Evolutionary conservation across 2,329 filamentous ascomycete species (phyloP), one percentile per base, ranked within the genome.

Genomic region (Epicoccum sorghinum): DNA sequence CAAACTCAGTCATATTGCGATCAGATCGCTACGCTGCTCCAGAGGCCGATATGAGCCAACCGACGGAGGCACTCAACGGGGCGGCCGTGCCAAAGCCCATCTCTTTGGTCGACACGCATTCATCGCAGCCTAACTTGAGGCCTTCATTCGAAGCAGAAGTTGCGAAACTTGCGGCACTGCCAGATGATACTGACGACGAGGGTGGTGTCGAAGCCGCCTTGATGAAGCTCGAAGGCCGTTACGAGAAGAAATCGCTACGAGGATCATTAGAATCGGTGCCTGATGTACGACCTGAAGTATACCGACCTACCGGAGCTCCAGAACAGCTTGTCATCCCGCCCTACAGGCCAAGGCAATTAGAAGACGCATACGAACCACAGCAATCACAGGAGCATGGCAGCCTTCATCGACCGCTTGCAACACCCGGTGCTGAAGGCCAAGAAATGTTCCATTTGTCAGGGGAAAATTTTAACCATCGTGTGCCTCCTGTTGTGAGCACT

Each of bases 161-260:
- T 1, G 87, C 93, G 55, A 90, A 90, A 64, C 84, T 99, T 48
- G 91, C 93, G 2, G 87, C 90, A 50, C 90, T 98, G 24, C 91
- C 93, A 0, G 93, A 97, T 68, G 91, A 96, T 57, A 88, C 89
- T 40, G 90, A 77, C 22, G 78, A 78, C 40, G 79, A 96, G 68
- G 91, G 91, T 6, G 93, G 93, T 10, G 87, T 98, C 24, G 95
- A 98, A 69, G 92, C 93, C n/a, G 91, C 95, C 0, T 75, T 99
- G 45, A 77, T 93, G 64, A 99, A 98, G 68, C 82, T 99, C 0
- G 95, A 99, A 77, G 95, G 95, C 8, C 93, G 86, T 62, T 95
- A 88, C 64, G 83, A 88, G 69, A 86, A 82, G 62, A 62, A 67
- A 44, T 72, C 66, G 29, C 63, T 67, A 8, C 62, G 64, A 33